Percentiles rank a stretch among this genome's conserved stretches.
These are phyloP conservation scores for Umbilicaria muhlenbergii DNA, from an alignment of 495 filamentous ascomycete species.

Conservation along the genomic window DNA sequence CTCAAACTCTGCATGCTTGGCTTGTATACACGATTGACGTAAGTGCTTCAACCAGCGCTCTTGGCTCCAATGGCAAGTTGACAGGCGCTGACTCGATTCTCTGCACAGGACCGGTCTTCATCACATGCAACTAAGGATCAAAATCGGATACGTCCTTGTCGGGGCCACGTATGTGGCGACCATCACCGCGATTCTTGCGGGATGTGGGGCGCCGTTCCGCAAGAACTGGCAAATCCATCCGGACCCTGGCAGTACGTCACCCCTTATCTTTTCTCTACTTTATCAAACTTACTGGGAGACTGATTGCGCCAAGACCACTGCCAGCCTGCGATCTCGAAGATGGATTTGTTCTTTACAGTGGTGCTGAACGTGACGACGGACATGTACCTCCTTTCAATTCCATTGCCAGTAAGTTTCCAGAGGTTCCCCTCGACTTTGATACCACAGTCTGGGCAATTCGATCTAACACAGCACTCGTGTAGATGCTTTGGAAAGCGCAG, in stretches of 20 bases:
- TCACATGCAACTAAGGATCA: slow-evolving; percentile 33
- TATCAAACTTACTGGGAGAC: background rate
- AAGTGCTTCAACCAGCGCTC: slow-evolving; percentile 9
- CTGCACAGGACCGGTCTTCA: slow-evolving; percentile 26
- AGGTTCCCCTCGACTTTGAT: slow-evolving; percentile 3
- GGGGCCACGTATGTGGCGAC: slow-evolving; percentile 36
- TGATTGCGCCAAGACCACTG: slow-evolving; percentile 19
- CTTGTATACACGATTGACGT: slow-evolving; percentile 49
- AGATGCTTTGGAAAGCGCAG: slow-evolving; percentile 39
- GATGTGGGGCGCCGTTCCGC: slow-evolving; percentile 31
- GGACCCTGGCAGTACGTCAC: slow-evolving; percentile 35
- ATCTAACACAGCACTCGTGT: background rate
- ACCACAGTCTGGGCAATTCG: background rate
- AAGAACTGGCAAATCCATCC: slow-evolving; percentile 46
- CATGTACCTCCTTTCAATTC: slow-evolving; percentile 39
- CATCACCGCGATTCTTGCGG: slow-evolving; percentile 34
- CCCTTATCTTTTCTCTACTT: slow-evolving; percentile 1
- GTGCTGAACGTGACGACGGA: slow-evolving; percentile 37
- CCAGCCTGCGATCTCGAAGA: slow-evolving; percentile 31
- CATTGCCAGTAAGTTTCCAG: slow-evolving; percentile 27
- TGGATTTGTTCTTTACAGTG: slow-evolving; percentile 32
- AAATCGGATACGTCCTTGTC: slow-evolving; percentile 35
- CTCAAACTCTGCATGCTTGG: slow-evolving; percentile 42
- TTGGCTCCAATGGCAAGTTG: background rate
- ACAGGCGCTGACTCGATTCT: slow-evolving; percentile 2